Conservation (phyloP, 192 early-diverging fungal genomes). For the Rhizoclosmatium sp. region DNA sequence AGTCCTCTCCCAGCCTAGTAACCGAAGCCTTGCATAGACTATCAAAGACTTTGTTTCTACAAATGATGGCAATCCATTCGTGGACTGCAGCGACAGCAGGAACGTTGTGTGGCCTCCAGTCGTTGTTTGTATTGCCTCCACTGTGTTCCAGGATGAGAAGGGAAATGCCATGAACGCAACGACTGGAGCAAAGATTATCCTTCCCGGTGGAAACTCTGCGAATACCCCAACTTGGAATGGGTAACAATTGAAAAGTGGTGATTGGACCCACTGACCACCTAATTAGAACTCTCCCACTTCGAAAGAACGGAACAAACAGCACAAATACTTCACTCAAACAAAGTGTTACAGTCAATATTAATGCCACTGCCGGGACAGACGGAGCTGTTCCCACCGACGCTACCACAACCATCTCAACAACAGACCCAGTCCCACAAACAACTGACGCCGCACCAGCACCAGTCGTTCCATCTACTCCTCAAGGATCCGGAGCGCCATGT, state of each 20-base stretch:
- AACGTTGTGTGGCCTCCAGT: not conserved
- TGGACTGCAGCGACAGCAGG: not conserved
- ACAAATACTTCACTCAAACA: too few relatives aligned
- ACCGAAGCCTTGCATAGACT: not conserved
- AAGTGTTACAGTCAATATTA: too few relatives aligned
- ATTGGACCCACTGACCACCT: too few relatives aligned
- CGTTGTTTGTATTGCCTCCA: conserved; percentile 5
- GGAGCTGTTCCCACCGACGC: not conserved
- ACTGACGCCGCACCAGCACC: conserved; percentile 3
- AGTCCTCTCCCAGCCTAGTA: not conserved
- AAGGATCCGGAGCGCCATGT: not conserved
- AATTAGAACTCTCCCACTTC: too few relatives aligned
- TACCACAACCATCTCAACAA: not conserved
- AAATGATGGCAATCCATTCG: not conserved
- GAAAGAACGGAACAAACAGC: too few relatives aligned
- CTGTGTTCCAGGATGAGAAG: conserved; percentile 1
- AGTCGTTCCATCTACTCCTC: not conserved
- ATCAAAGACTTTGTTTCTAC: not conserved
- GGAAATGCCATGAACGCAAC: conserved; percentile 8
- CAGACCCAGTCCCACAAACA: not conserved
- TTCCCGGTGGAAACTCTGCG: conserved; percentile 3
- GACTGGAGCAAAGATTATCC: not conserved
- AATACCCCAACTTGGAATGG: not conserved
- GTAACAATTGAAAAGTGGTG: not conserved
- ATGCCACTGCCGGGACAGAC: too few relatives aligned